Evolutionary conservation across 805 yeast genomes (phyloP), one percentile per base, ranked within the genome.

Genomic region (Metschnikowia continentalis): DNA sequence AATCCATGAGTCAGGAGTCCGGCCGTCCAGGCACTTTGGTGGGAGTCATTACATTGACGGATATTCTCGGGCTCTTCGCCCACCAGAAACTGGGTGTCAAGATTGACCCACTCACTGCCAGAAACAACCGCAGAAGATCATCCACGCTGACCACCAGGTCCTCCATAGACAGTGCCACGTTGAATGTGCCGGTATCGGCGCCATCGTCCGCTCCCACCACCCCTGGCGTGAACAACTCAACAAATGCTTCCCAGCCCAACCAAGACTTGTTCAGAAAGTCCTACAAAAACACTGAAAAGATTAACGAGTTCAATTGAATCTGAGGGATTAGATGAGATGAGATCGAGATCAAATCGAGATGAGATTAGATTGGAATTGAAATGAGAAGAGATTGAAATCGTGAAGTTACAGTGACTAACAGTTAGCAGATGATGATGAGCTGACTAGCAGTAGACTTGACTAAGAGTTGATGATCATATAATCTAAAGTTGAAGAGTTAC

Each of bases 11-110:
- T 14, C 58, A 52, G 10, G 55, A 52, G 35, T 46, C 59, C 46
- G 84, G 85, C 41, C 74, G 84, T 47, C 82, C 89, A 2, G 97
- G 97, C 14, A 87, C 84, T 63, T 76, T 92, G 54, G 81, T 89
- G 49, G 98, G 98, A 38, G 98, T 94, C 23, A 83, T 94, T 2
- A 88, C 97, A 3, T 73, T 94, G 59, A 92, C 98, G 0, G 99
- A 92, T 68, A 85, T 92, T 33, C 71, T 94, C 46, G 88, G 91
- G 15, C 70, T 90, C 41, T 78, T 92, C 55, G 96, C 96, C 7
- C 78, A 83, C 59, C 81, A 80, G 35, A 78, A 83, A 51, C 59
- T 68, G 19, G 96, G 96, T 3, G 80, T 80, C 61, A 74, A 72
- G 49, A 83, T 89, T 22, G 97, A 92, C 64, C 98, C 99, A 3